These are phyloP conservation scores for Daldinia decipiens DNA, from an alignment of 495 filamentous ascomycete genomes.

Conservation along the genomic window DNA sequence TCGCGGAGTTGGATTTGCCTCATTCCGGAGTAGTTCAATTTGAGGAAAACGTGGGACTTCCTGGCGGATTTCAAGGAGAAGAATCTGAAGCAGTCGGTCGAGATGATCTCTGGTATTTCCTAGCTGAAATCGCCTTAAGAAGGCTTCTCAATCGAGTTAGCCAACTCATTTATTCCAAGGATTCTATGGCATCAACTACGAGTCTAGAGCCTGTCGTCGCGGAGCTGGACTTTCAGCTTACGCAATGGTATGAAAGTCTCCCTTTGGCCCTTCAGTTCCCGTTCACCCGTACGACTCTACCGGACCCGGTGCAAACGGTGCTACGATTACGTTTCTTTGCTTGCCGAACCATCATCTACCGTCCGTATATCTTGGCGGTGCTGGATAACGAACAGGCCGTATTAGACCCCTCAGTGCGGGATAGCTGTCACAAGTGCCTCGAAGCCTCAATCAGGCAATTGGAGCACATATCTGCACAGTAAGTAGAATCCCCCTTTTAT, in stretches of 20 bases:
- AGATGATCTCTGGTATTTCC: slow-evolving; percentile 85
- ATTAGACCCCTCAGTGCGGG: slow-evolving; percentile 73
- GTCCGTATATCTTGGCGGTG: slow-evolving; percentile 82
- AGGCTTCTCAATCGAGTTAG: slow-evolving; percentile 81
- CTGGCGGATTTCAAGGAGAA: slow-evolving; percentile 77
- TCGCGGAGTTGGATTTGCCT: slow-evolving; percentile 82
- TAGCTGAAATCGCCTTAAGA: slow-evolving; percentile 81
- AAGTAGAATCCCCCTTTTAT: slow-evolving; percentile 50
- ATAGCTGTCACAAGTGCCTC: slow-evolving; percentile 82
- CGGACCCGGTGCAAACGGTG: slow-evolving; percentile 81
- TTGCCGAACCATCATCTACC: slow-evolving; percentile 85
- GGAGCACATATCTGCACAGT: slow-evolving; percentile 80
- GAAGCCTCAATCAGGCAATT: slow-evolving; percentile 83
- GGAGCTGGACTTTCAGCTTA: slow-evolving; percentile 82
- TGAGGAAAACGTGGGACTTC: slow-evolving; percentile 81
- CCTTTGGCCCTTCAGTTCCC: slow-evolving; percentile 80
- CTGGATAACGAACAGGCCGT: slow-evolving; percentile 79
- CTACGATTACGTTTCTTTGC: slow-evolving; percentile 82
- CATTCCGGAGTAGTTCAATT: slow-evolving; percentile 84
- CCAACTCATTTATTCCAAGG: slow-evolving; percentile 82
- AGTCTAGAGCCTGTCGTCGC: slow-evolving; percentile 79
- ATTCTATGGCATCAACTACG: slow-evolving; percentile 71
- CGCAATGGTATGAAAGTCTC: slow-evolving; percentile 84
- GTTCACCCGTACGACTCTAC: slow-evolving; percentile 68
- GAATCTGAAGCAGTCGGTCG: slow-evolving; percentile 70